These are phyloP conservation scores for Cadophora luteo-olivacea DNA, from an alignment of 2,329 filamentous ascomycete species.

Conservation along the genomic window DNA sequence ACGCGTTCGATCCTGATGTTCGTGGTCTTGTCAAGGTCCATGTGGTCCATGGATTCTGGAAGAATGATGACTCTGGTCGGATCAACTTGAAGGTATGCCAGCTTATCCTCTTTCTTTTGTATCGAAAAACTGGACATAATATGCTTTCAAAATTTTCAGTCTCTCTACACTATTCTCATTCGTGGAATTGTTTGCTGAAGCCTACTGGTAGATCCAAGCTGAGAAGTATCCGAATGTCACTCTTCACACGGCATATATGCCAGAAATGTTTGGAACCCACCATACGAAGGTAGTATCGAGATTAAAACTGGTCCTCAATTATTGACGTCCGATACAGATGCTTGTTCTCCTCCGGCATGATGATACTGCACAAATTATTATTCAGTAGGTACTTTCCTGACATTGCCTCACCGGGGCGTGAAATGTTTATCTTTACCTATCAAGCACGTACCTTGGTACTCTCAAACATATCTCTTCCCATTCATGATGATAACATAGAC, in stretches of 20 bases:
- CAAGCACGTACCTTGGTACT: too few species aligned
- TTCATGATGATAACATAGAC: too few species aligned
- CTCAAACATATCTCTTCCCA: too few species aligned
- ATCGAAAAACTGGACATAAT: neutral
- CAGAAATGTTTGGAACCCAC: constrained; percentile 86
- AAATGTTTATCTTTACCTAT: too few species aligned
- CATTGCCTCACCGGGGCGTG: too few species aligned
- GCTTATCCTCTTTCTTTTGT: constrained; percentile 23
- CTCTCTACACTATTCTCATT: neutral
- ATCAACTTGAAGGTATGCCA: constrained; percentile 51
- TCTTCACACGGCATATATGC: constrained; percentile 77
- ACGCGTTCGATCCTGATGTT: constrained; percentile 60
- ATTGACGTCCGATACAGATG: constrained; percentile 64
- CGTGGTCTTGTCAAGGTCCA: constrained; percentile 59
- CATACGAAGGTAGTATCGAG: constrained; percentile 51
- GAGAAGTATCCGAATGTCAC: constrained; percentile 69
- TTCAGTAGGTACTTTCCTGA: constrained; percentile 56
- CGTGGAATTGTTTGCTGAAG: neutral
- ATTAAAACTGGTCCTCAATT: neutral
- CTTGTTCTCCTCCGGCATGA: constrained; percentile 82
- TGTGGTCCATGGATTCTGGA: constrained; percentile 70
- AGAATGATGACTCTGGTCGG: constrained; percentile 64
- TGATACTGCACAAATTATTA: constrained; percentile 76
- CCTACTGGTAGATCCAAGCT: constrained; percentile 61
- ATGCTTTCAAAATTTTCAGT: neutral